These are phyloP conservation scores for Ogataea trehalophila DNA, from an alignment of 805 yeast species.

Conservation along the genomic window DNA sequence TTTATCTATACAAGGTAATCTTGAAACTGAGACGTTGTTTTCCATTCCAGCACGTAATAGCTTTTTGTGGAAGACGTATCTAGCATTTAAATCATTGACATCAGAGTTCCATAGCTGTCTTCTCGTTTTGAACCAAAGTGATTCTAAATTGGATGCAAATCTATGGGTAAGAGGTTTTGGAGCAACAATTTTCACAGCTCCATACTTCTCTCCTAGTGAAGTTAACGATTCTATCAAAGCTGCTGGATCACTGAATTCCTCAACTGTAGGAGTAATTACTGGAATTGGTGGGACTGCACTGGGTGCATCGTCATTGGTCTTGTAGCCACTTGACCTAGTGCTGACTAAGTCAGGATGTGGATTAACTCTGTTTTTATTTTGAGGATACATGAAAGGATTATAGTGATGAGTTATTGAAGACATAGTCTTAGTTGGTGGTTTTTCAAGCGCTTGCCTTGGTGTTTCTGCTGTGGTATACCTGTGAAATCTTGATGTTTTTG, in stretches of 20 bases:
- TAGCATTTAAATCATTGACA: slow-evolving; percentile 37
- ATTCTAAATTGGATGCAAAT: slow-evolving; percentile 37
- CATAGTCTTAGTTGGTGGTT: slow-evolving; percentile 1
- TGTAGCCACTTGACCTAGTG: slow-evolving; percentile 15
- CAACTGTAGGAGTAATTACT: slow-evolving; percentile 46
- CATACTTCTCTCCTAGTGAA: slow-evolving; percentile 52
- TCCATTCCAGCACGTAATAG: slow-evolving; percentile 35
- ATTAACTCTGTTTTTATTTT: slow-evolving; percentile 38
- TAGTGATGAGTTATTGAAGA: slow-evolving; percentile 29
- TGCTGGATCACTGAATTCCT: slow-evolving; percentile 62
- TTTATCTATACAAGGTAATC: slow-evolving; percentile 63
- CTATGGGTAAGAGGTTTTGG: slow-evolving; percentile 40
- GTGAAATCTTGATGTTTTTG: slow-evolving; percentile 26
- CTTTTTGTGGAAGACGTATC: slow-evolving; percentile 44
- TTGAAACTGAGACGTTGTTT: slow-evolving; percentile 29
- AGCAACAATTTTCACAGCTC: slow-evolving; percentile 72
- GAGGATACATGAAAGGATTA: slow-evolving; percentile 44
- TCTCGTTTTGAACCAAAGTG: slow-evolving; percentile 48
- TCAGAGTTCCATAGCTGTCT: slow-evolving; percentile 43
- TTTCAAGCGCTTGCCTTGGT: slow-evolving; percentile 6
- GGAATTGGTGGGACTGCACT: slow-evolving; percentile 38
- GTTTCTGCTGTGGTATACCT: slow-evolving; percentile 16
- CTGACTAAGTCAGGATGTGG: slow-evolving; percentile 36
- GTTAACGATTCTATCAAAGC: slow-evolving; percentile 51
- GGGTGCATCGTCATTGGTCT: slow-evolving; percentile 6